Conservation (phyloP, 192 early-diverging fungal species). For the Gryganskiella cystojenkinii region DNA sequence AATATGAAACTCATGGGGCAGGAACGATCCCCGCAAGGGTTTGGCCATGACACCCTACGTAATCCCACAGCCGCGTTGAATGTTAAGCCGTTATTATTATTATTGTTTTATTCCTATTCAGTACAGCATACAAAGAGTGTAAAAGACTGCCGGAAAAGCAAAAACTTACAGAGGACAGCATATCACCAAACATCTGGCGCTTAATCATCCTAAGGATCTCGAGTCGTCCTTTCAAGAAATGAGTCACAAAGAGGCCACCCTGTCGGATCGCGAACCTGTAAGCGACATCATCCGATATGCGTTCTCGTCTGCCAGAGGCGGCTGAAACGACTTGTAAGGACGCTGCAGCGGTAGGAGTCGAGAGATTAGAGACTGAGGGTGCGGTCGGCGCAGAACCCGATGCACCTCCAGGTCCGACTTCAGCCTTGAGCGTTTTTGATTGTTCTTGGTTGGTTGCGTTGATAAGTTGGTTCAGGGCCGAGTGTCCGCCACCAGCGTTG, state of each 20-base stretch:
- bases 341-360: not conserved
- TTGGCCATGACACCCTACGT: constrained; percentile 54
- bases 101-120: too few relatives aligned
- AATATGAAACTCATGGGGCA: constrained; percentile 56
- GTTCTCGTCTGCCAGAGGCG: constrained; percentile 2
- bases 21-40: constrained; percentile 43
- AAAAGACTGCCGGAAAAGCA: not conserved
- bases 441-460: constrained; percentile 33
- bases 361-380: not conserved
- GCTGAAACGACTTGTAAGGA: constrained; percentile 4
- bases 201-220: constrained; percentile 58
- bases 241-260: constrained; percentile 56
- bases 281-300: constrained; percentile 37
- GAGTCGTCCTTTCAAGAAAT: constrained; percentile 52
- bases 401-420: constrained; percentile 2
- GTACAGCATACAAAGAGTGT: not conserved
- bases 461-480: constrained; percentile 46
- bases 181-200: constrained; percentile 56
- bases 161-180: constrained; percentile 49
- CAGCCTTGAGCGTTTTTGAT: constrained; percentile 22
- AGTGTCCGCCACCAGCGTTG: constrained; percentile 6
- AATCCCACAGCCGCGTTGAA: too few relatives aligned
- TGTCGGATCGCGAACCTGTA: constrained; percentile 55
- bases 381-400: not conserved
- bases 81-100: too few relatives aligned